These are phyloP conservation scores for Sporothrix brunneoviolacea DNA, from an alignment of 2,329 filamentous ascomycete genomes.

Conservation along the genomic window DNA sequence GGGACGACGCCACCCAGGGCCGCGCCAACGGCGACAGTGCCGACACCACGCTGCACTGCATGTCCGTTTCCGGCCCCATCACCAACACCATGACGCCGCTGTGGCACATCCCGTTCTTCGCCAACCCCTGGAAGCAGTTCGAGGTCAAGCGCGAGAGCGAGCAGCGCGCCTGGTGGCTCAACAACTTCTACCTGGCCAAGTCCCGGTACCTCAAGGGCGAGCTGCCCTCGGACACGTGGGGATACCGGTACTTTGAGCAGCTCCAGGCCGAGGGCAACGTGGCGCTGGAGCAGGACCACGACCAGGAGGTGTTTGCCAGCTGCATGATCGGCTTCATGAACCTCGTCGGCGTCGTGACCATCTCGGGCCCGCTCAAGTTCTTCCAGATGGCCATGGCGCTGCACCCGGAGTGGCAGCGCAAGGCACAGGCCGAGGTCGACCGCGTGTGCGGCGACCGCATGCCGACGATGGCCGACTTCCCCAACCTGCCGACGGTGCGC, in stretches of 20 bases:
- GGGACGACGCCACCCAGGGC: constrained; percentile 43
- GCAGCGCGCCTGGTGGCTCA: constrained; percentile 41
- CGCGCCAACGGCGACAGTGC: constrained; percentile 40
- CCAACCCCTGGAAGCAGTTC: constrained; percentile 43
- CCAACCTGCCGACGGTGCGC: constrained; percentile 44
- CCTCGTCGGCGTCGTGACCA: constrained; percentile 44
- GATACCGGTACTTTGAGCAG: constrained; percentile 41
- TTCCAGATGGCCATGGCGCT: constrained; percentile 47
- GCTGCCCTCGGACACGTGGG: constrained; percentile 41
- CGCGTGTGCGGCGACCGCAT: constrained; percentile 46
- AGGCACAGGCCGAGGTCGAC: constrained; percentile 52
- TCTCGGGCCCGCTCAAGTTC: constrained; percentile 43
- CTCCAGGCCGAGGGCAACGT: constrained; percentile 34
- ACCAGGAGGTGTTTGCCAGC: constrained; percentile 40
- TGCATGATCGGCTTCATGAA: constrained; percentile 48
- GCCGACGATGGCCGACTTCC: constrained; percentile 43
- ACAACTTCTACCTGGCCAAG: constrained; percentile 35
- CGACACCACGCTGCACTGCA: constrained; percentile 40
- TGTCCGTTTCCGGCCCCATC: constrained; percentile 46
- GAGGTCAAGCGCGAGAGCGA: constrained; percentile 37
- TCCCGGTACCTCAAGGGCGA: constrained; percentile 33
- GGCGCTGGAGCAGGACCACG: constrained; percentile 33
- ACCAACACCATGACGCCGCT: constrained; percentile 44
- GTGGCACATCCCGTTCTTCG: constrained; percentile 36
- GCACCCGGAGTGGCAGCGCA: constrained; percentile 46